A percentile compares a stretch with the other conserved stretches of the same genome.
These are phyloP conservation scores for Cordyceps fumosorosea DNA, from an alignment of 2,329 filamentous ascomycete species.

Conservation along the genomic window DNA sequence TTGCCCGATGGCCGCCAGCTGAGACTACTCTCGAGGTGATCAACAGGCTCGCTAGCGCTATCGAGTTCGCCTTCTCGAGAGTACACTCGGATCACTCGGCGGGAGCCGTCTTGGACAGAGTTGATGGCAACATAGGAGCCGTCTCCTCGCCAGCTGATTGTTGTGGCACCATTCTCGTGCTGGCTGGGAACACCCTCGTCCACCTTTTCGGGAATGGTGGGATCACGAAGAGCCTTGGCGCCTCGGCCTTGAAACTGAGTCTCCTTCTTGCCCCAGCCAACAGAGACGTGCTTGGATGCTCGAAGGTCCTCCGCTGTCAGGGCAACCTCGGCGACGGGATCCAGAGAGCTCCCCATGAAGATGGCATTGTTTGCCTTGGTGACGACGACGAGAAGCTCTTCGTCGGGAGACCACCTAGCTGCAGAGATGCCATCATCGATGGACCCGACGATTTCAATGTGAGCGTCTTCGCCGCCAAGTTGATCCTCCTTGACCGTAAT, in stretches of 20 bases:
- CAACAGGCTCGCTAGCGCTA: constrained; percentile 89
- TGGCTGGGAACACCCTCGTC: constrained; percentile 73
- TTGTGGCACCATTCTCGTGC: constrained; percentile 63
- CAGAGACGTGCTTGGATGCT: constrained; percentile 87
- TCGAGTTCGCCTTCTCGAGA: constrained; percentile 85
- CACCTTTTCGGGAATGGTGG: constrained; percentile 87
- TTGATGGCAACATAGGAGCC: constrained; percentile 87
- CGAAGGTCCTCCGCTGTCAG: constrained; percentile 73
- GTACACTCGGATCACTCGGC: constrained; percentile 83
- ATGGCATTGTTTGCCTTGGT: constrained; percentile 74
- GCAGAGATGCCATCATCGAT: constrained; percentile 88
- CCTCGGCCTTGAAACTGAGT: constrained; percentile 95
- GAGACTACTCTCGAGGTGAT: constrained; percentile 77
- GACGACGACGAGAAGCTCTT: constrained; percentile 78
- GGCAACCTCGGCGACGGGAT: constrained; percentile 68
- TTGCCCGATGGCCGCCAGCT: constrained; percentile 93
- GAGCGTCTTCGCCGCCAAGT: constrained; percentile 51
- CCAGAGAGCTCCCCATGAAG: constrained; percentile 90
- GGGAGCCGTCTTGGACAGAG: constrained; percentile 58
- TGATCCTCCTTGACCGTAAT: constrained; percentile 67
- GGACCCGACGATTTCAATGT: constrained; percentile 91
- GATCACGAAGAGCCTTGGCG: constrained; percentile 79
- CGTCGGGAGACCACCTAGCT: constrained; percentile 90
- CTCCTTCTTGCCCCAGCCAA: constrained; percentile 97
- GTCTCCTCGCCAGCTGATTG: constrained; percentile 90